A percentile compares a stretch with the other conserved stretches of the same genome.
Evolutionary conservation across 306 rosid species (phyloP).

Genomic region (Prunus mira): DNA sequence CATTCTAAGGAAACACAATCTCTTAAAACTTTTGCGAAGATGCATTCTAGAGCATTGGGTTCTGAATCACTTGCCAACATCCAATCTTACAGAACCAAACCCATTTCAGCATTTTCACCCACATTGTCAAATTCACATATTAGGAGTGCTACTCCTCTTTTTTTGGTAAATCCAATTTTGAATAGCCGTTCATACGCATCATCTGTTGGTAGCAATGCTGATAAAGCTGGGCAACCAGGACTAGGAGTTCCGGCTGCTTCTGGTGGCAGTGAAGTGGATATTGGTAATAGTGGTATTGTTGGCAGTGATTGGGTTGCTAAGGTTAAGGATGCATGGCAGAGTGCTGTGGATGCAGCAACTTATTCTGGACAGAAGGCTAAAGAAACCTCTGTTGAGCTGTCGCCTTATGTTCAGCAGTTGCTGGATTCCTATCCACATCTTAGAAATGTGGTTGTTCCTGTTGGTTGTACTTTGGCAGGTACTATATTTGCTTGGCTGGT

Average conservation of each 20-base stretch:
- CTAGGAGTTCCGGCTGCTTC: conserved; percentile 45
- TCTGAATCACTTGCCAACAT: conserved; percentile 20
- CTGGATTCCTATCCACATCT: conserved; percentile 73
- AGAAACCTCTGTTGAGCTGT: conserved; percentile 58
- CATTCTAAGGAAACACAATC: conserved; percentile 22
- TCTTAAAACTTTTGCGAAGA: conserved; percentile 5
- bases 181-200: conserved; percentile 43
- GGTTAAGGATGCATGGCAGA: conserved; percentile 56
- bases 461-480: conserved; percentile 55
- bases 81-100: conserved; percentile 20
- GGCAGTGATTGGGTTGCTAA: conserved; percentile 55
- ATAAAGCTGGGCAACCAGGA: conserved; percentile 31
- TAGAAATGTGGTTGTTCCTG: conserved; percentile 55
- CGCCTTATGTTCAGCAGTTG: conserved; percentile 58
- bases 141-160: conserved; percentile 30
- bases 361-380: conserved; percentile 55
- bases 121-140: conserved; percentile 22
- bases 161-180: conserved; percentile 24
- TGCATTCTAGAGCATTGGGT: conserved; percentile 13
- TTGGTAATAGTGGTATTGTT: conserved; percentile 26
- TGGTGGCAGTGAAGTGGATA: conserved; percentile 41
- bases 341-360: conserved; percentile 53
- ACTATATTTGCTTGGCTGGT: conserved; percentile 77
- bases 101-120: conserved; percentile 25
- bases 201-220: conserved; percentile 41